Evolutionary conservation across 140 eudicot genomes (phyloP).

Genomic region (Eryngium alpinum): DNA sequence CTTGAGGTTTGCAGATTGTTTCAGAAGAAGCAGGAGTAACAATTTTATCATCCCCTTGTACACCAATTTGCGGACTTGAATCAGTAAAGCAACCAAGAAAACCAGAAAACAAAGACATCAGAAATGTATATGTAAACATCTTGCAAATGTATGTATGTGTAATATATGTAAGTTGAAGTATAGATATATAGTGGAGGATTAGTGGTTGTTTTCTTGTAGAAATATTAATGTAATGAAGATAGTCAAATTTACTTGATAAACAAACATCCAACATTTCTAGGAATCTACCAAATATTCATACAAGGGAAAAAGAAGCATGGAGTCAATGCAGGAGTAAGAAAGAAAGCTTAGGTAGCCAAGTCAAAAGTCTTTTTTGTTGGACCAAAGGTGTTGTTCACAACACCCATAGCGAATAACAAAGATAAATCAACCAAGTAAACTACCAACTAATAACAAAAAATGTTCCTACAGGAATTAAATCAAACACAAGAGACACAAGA

Average conservation of each 20-base stretch:
- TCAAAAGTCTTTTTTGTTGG: no score
- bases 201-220: no score
- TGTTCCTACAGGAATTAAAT: no score
- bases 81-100: background rate
- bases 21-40: background rate
- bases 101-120: background rate
- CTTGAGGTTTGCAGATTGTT: background rate
- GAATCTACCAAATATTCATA: no score
- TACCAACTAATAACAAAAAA: no score
- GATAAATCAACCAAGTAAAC: no score
- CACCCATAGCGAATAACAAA: no score
- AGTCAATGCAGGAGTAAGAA: no score
- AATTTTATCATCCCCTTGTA: background rate
- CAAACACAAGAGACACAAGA: no score
- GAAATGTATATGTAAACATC: background rate
- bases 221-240: background rate
- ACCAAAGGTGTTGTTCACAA: no score
- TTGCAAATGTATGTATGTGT: background rate
- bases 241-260: conserved; percentile 1
- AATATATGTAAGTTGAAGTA: background rate
- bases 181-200: background rate
- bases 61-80: background rate
- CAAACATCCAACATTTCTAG: background rate
- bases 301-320: no score
- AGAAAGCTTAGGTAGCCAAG: no score